Percentiles rank a stretch among this genome's conserved stretches.
Evolutionary conservation across 2,329 filamentous ascomycete genomes (phyloP).

Genomic region (Pyrenophora seminiperda): DNA sequence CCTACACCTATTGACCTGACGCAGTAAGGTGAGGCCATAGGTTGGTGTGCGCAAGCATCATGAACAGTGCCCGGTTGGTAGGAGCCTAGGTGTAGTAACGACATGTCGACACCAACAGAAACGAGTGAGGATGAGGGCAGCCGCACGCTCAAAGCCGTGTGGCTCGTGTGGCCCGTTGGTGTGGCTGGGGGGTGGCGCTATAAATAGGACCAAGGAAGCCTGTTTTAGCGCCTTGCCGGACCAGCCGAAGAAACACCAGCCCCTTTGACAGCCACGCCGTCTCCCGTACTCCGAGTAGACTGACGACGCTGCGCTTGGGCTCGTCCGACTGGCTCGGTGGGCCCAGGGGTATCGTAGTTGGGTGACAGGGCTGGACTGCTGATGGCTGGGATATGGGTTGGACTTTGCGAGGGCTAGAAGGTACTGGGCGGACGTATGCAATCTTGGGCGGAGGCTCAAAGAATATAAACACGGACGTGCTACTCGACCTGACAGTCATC

Average conservation of each 20-base stretch:
- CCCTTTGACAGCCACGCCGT: constrained; percentile 5
- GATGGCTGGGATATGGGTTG: constrained; percentile 17
- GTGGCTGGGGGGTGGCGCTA: background rate
- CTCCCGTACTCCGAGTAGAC: too few relatives aligned
- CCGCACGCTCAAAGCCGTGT: constrained; percentile 4
- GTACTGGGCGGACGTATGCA: constrained; percentile 1
- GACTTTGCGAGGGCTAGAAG: constrained; percentile 6
- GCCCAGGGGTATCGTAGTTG: constrained; percentile 8
- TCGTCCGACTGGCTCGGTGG: constrained; percentile 11
- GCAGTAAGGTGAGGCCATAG: background rate
- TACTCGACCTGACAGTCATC: background rate
- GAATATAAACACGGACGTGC: constrained; percentile 13
- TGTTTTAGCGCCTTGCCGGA: background rate
- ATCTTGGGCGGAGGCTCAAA: constrained; percentile 1
- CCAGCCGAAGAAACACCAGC: constrained; percentile 5
- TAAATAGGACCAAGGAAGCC: constrained; percentile 11
- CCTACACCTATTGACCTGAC: too few relatives aligned
- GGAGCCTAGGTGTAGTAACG: too few relatives aligned
- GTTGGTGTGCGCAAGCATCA: background rate
- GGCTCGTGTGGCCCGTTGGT: too few relatives aligned
- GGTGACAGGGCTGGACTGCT: constrained; percentile 10
- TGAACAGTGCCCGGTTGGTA: too few relatives aligned
- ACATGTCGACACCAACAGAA: background rate
- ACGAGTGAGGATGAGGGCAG: constrained; percentile 4
- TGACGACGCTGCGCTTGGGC: background rate